A percentile compares a stretch with the other conserved stretches of the same genome.
phyloP scores from a whole-genome alignment of 345 rosid species.

The Theobroma cacao region DNA sequence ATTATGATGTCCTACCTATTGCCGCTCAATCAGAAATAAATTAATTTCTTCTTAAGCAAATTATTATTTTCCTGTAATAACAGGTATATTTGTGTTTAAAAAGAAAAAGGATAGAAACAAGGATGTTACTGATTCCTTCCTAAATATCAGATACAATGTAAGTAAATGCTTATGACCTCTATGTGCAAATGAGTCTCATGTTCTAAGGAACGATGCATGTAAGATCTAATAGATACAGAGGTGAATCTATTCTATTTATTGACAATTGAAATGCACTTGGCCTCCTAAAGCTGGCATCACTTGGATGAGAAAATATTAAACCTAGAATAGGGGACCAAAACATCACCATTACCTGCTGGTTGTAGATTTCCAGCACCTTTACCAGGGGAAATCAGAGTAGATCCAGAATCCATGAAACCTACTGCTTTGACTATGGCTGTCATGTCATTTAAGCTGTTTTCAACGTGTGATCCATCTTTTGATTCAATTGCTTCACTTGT shows the following conservation, averaged over 20 bases:
- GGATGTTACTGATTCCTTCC: neutral
- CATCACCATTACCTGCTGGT: conserved; percentile 22
- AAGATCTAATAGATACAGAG: neutral
- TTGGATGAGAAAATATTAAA: neutral
- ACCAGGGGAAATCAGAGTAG: neutral
- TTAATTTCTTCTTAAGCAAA: neutral
- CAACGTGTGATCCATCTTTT: neutral
- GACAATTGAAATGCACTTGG: neutral
- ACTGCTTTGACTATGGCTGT: neutral
- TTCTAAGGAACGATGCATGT: neutral
- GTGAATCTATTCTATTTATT: neutral
- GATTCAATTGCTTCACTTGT: conserved; percentile 8
- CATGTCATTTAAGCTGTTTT: neutral
- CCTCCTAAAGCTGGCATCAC: neutral
- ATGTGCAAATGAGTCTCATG: neutral
- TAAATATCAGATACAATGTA: neutral
- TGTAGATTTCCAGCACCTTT: conserved; percentile 18
- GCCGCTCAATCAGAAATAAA: neutral
- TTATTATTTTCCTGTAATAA: neutral
- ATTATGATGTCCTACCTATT: neutral
- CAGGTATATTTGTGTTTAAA: too few species aligned
- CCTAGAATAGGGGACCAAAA: neutral
- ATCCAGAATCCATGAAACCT: neutral
- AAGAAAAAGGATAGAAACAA: neutral
- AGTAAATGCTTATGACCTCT: neutral